Percentiles rank a stretch among this genome's conserved stretches.
Conservation (phyloP, 1,284 basidiomycete species). For the Mycosarcoma maydis region DNA sequence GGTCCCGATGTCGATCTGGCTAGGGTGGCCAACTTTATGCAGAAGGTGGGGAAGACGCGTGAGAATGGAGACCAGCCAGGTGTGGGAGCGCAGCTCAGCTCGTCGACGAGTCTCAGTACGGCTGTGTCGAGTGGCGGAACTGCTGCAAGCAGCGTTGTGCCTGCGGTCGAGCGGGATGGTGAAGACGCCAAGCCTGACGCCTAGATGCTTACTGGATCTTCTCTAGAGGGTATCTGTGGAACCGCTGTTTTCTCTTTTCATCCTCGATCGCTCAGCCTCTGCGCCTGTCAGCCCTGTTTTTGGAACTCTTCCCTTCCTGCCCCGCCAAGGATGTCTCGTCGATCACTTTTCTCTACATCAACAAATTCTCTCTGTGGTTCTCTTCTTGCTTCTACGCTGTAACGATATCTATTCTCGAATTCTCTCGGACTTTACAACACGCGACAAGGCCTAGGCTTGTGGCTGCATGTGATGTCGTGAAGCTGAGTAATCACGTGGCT, state of each 20-base stretch:
- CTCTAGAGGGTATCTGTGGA: not conserved
- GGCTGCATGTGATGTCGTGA: no score
- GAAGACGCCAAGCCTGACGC: not conserved
- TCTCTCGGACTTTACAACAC: no score
- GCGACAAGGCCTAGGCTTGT: no score
- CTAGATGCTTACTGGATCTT: not conserved
- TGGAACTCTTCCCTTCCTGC: no score
- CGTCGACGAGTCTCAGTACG: conserved; percentile 9
- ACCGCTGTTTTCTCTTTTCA: not conserved
- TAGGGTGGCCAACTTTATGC: conserved; percentile 88
- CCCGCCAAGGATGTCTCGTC: no score
- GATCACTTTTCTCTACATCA: not conserved
- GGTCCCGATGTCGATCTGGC: conserved; percentile 80
- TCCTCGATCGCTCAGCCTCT: no score
- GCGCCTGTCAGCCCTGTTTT: no score
- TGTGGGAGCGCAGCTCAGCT: conserved; percentile 3
- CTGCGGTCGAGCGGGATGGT: not conserved
- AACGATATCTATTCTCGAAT: not conserved
- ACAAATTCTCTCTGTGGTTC: not conserved
- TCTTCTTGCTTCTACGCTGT: not conserved
- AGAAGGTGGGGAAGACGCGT: conserved; percentile 53
- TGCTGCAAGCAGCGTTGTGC: conserved; percentile 5
- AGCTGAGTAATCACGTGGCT: no score
- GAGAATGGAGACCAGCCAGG: not conserved
- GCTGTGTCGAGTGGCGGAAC: conserved; percentile 12